Evolutionary conservation across 228 moss, liverwort and hornwort genomes (phyloP).

Genomic region (Sphagnum magellanicum): DNA sequence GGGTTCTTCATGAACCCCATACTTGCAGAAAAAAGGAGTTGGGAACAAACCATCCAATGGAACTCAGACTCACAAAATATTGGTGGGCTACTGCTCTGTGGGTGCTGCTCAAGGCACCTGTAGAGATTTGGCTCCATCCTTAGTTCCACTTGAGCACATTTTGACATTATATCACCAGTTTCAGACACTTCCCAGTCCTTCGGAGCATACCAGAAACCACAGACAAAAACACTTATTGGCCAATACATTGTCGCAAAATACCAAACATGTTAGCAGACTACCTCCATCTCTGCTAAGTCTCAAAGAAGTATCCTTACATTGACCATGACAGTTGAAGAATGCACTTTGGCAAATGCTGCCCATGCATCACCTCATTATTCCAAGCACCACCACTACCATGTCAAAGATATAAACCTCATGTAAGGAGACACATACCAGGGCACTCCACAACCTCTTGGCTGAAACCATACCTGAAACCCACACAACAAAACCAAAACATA

Average conservation of each 20-base stretch:
- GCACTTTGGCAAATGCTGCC: too few relatives aligned
- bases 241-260: conserved; percentile 32
- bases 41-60: conserved; percentile 46
- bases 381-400: too few relatives aligned
- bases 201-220: conserved; percentile 93
- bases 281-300: too few relatives aligned
- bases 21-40: background rate
- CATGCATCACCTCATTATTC: too few relatives aligned
- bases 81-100: conserved; percentile 12
- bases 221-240: conserved; percentile 71
- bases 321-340: too few relatives aligned
- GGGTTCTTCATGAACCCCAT: conserved; percentile 73
- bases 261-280: too few relatives aligned
- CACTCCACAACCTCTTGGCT: conserved; percentile 86
- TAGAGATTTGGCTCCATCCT: background rate
- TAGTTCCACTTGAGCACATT: too few relatives aligned
- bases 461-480: conserved; percentile 30
- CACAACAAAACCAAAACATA: background rate
- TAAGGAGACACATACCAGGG: conserved; percentile 29
- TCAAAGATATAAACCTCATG: background rate
- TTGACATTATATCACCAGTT: too few relatives aligned
- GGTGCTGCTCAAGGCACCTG: background rate
- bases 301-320: too few relatives aligned
- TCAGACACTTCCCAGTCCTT: conserved; percentile 55
- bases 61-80: conserved; percentile 82